Evolutionary conservation across 352 stramenopile genomes (phyloP).

Genomic region (Phytophthora aleatoria): DNA sequence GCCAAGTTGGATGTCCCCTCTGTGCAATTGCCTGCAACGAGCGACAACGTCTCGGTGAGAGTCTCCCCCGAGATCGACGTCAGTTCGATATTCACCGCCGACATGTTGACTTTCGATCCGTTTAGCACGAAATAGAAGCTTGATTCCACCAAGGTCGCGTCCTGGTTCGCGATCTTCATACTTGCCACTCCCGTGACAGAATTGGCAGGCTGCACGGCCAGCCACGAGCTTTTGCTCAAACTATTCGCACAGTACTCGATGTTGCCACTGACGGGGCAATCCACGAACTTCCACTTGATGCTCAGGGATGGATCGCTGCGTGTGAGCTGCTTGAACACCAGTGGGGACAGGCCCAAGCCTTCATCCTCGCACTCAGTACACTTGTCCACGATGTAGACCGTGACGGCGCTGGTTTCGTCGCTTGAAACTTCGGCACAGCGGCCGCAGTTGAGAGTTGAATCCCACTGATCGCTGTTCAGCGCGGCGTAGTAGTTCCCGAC

Average conservation of each 20-base stretch:
- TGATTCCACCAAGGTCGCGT: conserved; percentile 66
- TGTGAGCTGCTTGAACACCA: conserved; percentile 52
- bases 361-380: conserved; percentile 73
- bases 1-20: conserved; percentile 38
- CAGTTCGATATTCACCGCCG: conserved; percentile 44
- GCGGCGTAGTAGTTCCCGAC: conserved; percentile 60
- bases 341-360: conserved; percentile 58
- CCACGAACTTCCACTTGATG: conserved; percentile 62
- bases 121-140: conserved; percentile 68
- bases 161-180: conserved; percentile 55
- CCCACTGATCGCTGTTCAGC: conserved; percentile 68
- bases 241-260: conserved; percentile 58
- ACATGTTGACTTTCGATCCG: conserved; percentile 34
- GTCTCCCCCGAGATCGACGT: conserved; percentile 58
- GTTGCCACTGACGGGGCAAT: conserved; percentile 48
- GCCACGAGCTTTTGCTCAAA: conserved; percentile 48
- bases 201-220: conserved; percentile 54
- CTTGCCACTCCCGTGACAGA: conserved; percentile 38
- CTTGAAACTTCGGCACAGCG: conserved; percentile 71
- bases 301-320: conserved; percentile 38
- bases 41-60: conserved; percentile 56
- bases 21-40: conserved; percentile 47
- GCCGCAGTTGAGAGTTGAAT: conserved; percentile 58
- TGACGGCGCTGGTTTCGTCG: conserved; percentile 44
- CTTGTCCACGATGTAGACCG: conserved; percentile 66